Percentiles rank a stretch among this genome's conserved stretches.
Evolutionary conservation across 2,329 filamentous ascomycete species (phyloP).

Genomic region (Phyllosticta citribraziliensis): DNA sequence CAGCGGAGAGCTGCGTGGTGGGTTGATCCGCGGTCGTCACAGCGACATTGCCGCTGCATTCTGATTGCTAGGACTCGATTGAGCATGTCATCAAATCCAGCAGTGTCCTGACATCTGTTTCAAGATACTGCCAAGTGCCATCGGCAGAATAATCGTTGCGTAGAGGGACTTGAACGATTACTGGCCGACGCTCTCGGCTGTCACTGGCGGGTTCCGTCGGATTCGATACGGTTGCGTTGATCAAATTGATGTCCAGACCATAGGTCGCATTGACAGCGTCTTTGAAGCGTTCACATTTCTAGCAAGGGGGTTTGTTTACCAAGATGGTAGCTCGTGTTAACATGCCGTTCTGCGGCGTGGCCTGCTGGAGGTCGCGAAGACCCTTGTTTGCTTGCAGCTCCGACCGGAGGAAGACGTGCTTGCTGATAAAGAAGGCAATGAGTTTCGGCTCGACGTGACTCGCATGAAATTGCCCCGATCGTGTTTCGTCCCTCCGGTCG

Average conservation of each 20-base stretch:
- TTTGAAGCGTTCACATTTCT: background rate
- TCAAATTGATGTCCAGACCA: background rate
- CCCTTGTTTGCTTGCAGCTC: background rate
- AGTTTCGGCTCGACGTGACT: background rate
- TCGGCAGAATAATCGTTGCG: too few species aligned
- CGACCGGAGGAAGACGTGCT: background rate
- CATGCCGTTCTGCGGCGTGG: background rate
- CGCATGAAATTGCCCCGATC: background rate
- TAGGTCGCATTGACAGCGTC: background rate
- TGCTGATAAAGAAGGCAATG: background rate
- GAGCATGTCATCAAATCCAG: too few species aligned
- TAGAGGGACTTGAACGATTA: too few species aligned
- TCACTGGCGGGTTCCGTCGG: too few species aligned
- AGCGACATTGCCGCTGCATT: too few species aligned
- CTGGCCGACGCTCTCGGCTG: too few species aligned
- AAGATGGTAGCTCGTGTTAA: background rate
- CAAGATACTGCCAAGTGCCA: too few species aligned
- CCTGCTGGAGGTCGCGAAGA: background rate
- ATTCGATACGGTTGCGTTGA: too few species aligned
- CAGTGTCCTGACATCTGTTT: too few species aligned
- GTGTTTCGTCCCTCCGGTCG: background rate
- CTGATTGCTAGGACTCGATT: too few species aligned
- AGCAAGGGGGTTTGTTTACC: background rate
- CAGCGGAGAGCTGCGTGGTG: too few species aligned
- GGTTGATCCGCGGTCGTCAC: too few species aligned